A percentile compares a stretch with the other conserved stretches of the same genome.
phyloP scores from a whole-genome alignment of 352 stramenopile genomes.

The Phytophthora fragariae region DNA sequence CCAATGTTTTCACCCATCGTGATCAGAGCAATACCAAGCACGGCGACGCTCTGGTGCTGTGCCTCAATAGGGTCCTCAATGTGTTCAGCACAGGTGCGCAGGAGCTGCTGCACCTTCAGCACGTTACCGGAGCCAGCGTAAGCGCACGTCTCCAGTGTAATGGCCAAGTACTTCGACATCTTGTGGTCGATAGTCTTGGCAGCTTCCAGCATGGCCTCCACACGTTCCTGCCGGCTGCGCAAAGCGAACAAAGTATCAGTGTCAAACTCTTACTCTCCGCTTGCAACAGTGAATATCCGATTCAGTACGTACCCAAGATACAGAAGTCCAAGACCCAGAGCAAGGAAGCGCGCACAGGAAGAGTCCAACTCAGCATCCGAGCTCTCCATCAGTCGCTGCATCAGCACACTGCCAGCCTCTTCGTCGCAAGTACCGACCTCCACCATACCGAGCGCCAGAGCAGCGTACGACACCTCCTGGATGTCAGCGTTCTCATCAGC shows the following conservation, averaged over 20 bases:
- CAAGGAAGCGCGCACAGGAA: slow-evolving; percentile 96
- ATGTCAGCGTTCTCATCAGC: slow-evolving; percentile 93
- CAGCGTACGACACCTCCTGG: slow-evolving; percentile 93
- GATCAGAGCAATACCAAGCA: slow-evolving; percentile 98
- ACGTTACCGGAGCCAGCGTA: slow-evolving; percentile 99
- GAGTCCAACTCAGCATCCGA: slow-evolving; percentile 97
- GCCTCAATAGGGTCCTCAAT: slow-evolving; percentile 84
- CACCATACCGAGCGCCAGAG: slow-evolving; percentile 97
- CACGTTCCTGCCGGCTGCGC: slow-evolving; percentile 90
- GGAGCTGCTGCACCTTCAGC: slow-evolving; percentile 98
- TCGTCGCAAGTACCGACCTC: slow-evolving; percentile 99
- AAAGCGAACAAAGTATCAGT: slow-evolving; percentile 54
- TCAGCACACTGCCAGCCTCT: slow-evolving; percentile 95
- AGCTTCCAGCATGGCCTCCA: slow-evolving; percentile 99
- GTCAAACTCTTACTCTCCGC: slow-evolving; percentile 88
- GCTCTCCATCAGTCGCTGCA: slow-evolving; percentile 98
- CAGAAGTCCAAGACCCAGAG: slow-evolving; percentile 96
- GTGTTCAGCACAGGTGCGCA: slow-evolving; percentile 98
- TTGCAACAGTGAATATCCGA: slow-evolving; percentile 13
- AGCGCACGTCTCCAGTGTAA: slow-evolving; percentile 98
- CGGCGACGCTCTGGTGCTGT: slow-evolving; percentile 94
- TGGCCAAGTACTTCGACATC: slow-evolving; percentile 97
- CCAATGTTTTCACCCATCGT: slow-evolving; percentile 98
- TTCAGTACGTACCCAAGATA: slow-evolving; percentile 93
- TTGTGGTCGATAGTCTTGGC: slow-evolving; percentile 98